phyloP scores from a whole-genome alignment of 768 basidiomycete species.

The Naganishia vaughanmartiniae region DNA sequence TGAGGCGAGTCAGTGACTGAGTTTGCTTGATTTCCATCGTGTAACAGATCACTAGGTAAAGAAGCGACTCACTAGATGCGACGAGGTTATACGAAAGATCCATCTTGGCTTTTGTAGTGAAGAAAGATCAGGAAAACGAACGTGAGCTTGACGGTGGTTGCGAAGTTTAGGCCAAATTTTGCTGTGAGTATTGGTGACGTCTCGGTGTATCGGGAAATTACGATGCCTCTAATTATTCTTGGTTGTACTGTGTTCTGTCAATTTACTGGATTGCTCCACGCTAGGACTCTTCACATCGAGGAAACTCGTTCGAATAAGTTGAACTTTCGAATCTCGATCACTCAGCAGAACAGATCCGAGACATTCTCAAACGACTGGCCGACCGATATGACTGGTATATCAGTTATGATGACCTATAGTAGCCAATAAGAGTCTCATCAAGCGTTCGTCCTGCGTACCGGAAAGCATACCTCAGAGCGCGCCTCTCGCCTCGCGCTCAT shows the following conservation, averaged over 20 bases:
- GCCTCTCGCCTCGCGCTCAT: too few species aligned
- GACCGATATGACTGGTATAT: too few species aligned
- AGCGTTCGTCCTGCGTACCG: too few species aligned
- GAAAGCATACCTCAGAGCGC: too few species aligned
- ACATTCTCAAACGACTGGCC: conserved; percentile 3
- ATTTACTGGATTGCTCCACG: neutral
- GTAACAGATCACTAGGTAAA: neutral
- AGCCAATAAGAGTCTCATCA: too few species aligned
- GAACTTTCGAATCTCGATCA: neutral
- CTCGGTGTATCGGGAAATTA: too few species aligned
- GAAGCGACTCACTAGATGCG: conserved; percentile 44
- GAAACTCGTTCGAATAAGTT: neutral
- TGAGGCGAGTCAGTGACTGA: neutral
- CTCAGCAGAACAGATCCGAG: neutral
- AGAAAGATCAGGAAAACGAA: neutral
- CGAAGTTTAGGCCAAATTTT: too few species aligned
- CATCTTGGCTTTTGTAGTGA: conserved; percentile 34
- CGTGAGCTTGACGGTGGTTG: neutral
- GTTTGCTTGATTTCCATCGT: neutral
- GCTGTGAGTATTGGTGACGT: too few species aligned
- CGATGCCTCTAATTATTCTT: neutral
- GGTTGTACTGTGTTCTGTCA: neutral
- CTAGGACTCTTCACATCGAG: neutral
- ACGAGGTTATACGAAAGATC: conserved; percentile 49
- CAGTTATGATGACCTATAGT: too few species aligned